phyloP scores from a whole-genome alignment of 1,284 basidiomycete genomes.

The Ceratobasidium sp. region DNA sequence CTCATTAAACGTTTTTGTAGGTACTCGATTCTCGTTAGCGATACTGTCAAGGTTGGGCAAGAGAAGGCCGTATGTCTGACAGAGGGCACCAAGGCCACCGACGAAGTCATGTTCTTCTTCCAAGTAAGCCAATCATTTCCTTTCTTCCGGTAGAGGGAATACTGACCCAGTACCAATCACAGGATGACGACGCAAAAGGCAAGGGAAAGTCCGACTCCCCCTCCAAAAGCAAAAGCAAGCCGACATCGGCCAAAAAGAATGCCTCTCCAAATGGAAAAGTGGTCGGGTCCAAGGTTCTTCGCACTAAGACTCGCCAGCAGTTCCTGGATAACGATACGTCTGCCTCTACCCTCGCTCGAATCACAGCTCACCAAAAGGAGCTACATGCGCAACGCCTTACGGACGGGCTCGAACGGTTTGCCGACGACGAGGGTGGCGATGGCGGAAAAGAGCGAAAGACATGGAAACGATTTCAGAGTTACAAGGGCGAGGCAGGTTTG shows the following conservation, averaged over 20 bases:
- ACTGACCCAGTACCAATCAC: constrained; percentile 8
- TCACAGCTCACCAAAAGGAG: constrained; percentile 88
- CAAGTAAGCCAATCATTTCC: constrained; percentile 42
- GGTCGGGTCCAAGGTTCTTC: constrained; percentile 79
- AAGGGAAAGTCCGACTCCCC: constrained; percentile 56
- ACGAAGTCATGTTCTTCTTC: constrained; percentile 89
- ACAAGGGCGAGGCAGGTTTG: constrained; percentile 90
- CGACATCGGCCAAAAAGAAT: constrained; percentile 64
- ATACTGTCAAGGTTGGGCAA: constrained; percentile 82
- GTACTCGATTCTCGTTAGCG: constrained; percentile 88
- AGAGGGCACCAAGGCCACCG: constrained; percentile 79
- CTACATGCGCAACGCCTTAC: constrained; percentile 80
- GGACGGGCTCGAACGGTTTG: constrained; percentile 84
- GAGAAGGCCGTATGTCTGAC: constrained; percentile 78
- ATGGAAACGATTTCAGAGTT: constrained; percentile 96
- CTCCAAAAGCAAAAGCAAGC: constrained; percentile 48
- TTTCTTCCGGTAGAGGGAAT: not conserved
- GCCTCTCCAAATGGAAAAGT: constrained; percentile 57
- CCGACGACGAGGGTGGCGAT: constrained; percentile 70
- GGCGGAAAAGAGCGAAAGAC: constrained; percentile 82
- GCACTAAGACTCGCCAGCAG: constrained; percentile 85
- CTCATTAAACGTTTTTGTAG: constrained; percentile 53
- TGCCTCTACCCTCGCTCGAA: constrained; percentile 70
- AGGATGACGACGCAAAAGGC: constrained; percentile 51
- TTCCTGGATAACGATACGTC: constrained; percentile 60